phyloP scores from a whole-genome alignment of 1,139 yeast species.

The Spathaspora sp. region DNA sequence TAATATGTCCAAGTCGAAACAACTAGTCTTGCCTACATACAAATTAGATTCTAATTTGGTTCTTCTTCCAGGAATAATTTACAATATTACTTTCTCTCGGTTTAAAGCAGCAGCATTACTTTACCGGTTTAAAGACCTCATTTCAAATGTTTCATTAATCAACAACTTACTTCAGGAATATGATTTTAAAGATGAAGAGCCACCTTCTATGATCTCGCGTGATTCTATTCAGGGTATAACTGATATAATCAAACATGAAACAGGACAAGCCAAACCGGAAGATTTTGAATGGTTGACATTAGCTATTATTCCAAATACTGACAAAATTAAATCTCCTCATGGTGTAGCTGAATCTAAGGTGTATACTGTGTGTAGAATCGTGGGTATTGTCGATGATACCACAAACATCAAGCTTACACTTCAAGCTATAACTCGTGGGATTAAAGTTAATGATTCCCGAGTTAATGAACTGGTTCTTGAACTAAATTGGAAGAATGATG shows the following conservation, averaged over 20 bases:
- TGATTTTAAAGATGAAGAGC: conserved; percentile 23
- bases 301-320: conserved; percentile 43
- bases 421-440: conserved; percentile 55
- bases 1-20: conserved; percentile 4
- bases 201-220: conserved; percentile 28
- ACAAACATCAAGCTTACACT: conserved; percentile 48
- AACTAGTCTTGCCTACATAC: conserved; percentile 35
- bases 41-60: conserved; percentile 48
- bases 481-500: conserved; percentile 27
- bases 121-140: conserved; percentile 33
- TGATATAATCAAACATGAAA: conserved; percentile 20
- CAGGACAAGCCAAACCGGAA: conserved; percentile 6
- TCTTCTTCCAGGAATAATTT: conserved; percentile 60
- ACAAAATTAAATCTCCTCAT: conserved; percentile 30
- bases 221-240: conserved; percentile 39
- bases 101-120: conserved; percentile 50
- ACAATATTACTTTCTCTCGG: conserved; percentile 52
- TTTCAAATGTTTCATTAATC: conserved; percentile 30
- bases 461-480: conserved; percentile 31
- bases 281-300: conserved; percentile 42
- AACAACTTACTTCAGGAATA: conserved; percentile 34
- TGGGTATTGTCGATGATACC: conserved; percentile 48
- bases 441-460: conserved; percentile 15
- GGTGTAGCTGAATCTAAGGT: conserved; percentile 17
- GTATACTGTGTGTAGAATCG: conserved; percentile 50